Conservation (phyloP, 2,329 filamentous ascomycete species). For the Zymoseptoria tritici region DNA sequence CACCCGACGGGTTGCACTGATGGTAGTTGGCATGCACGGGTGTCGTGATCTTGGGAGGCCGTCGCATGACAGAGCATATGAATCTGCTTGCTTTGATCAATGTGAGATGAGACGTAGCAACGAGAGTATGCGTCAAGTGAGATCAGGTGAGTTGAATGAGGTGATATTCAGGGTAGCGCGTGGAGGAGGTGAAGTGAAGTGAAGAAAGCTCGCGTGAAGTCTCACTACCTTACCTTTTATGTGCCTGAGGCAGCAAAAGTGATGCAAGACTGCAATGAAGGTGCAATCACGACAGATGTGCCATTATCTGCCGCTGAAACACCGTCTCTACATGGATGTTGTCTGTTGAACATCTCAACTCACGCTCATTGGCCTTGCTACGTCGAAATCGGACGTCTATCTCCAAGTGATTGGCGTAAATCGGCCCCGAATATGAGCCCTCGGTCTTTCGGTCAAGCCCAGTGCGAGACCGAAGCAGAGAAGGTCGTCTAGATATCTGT, state of each 20-base stretch:
- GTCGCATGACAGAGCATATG: not conserved
- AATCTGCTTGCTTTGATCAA: not conserved
- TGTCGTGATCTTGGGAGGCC: not conserved
- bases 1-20: not conserved
- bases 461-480: no score
- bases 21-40: not conserved
- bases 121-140: no score
- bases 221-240: not conserved
- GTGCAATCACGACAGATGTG: no score
- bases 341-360: no score
- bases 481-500: no score
- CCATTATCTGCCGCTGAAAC: no score
- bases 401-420: not conserved
- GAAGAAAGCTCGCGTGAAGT: not conserved
- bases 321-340: no score
- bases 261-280: no score
- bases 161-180: not conserved
- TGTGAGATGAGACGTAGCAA: not conserved
- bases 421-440: not conserved
- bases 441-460: not conserved
- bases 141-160: not conserved
- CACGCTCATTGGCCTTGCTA: no score
- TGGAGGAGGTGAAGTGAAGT: not conserved
- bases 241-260: no score
- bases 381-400: no score